Evolutionary conservation across 2,329 filamentous ascomycete species (phyloP).

Genomic region (Rhinocladiella similis): DNA sequence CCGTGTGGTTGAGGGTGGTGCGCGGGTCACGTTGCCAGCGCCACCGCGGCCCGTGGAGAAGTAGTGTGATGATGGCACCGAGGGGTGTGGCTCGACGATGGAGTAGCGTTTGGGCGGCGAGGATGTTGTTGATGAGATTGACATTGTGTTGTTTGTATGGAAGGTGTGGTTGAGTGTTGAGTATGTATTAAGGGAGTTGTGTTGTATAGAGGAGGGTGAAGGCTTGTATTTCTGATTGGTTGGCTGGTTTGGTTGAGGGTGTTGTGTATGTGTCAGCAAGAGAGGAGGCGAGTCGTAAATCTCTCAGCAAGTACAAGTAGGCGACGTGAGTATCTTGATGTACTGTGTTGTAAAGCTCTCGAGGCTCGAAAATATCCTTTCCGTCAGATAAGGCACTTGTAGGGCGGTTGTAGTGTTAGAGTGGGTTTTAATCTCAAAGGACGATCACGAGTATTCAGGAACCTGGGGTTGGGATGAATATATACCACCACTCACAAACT

Average conservation of each 20-base stretch:
- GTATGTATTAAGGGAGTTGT: not conserved
- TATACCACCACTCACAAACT: no score
- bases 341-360: no score
- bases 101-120: constrained; percentile 47
- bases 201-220: not conserved
- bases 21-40: constrained; percentile 62
- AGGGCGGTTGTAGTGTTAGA: not conserved
- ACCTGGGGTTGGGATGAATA: no score
- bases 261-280: no score
- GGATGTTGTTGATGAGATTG: constrained; percentile 30
- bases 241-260: not conserved
- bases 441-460: not conserved
- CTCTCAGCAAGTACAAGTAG: no score
- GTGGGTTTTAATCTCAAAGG: not conserved
- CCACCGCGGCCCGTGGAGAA: constrained; percentile 61
- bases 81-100: constrained; percentile 63
- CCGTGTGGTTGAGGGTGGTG: constrained; percentile 52
- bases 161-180: not conserved
- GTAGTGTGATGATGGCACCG: constrained; percentile 47
- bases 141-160: constrained; percentile 16
- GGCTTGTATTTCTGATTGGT: constrained; percentile 9
- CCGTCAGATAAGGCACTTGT: no score
- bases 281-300: not conserved
- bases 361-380: no score
- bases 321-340: no score